A percentile compares a stretch with the other conserved stretches of the same genome.
Evolutionary conservation across 2,329 filamentous ascomycete genomes (phyloP).

Genomic region (Botrytis cinerea): DNA sequence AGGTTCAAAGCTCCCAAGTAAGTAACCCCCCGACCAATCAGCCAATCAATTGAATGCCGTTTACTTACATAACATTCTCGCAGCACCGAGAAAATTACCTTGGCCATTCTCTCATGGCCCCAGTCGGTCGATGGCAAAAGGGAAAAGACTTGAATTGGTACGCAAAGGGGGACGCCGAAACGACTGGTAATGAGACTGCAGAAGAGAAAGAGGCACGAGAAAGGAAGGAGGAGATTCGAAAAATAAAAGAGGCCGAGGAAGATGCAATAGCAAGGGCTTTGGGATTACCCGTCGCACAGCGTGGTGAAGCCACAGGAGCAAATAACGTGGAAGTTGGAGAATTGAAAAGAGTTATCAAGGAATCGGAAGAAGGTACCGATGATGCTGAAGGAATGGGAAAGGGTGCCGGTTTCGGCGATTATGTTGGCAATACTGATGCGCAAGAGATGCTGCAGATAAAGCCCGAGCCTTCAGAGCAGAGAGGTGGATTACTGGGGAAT

Average conservation of each 20-base stretch:
- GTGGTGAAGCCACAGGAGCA: constrained; percentile 54
- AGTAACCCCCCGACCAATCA: neutral
- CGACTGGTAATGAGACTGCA: constrained; percentile 57
- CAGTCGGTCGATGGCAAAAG: constrained; percentile 74
- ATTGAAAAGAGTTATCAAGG: constrained; percentile 55
- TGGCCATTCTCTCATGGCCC: constrained; percentile 73
- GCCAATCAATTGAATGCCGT: neutral
- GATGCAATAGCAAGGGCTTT: constrained; percentile 84
- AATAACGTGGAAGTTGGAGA: constrained; percentile 71
- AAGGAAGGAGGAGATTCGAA: constrained; percentile 74
- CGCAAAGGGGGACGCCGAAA: constrained; percentile 55
- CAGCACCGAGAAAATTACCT: constrained; percentile 82
- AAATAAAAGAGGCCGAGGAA: constrained; percentile 87
- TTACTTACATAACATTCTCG: neutral
- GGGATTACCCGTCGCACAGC: constrained; percentile 70
- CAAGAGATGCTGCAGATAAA: constrained; percentile 27
- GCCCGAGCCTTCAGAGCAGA: constrained; percentile 23
- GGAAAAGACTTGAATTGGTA: constrained; percentile 65
- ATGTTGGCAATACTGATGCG: constrained; percentile 36
- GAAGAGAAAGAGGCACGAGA: constrained; percentile 61
- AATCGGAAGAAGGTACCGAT: constrained; percentile 46
- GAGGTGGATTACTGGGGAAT: constrained; percentile 32
- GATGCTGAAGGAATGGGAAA: constrained; percentile 39
- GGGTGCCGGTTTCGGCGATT: constrained; percentile 40
- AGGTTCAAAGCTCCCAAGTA: constrained; percentile 75